Percentiles rank a stretch among this genome's conserved stretches.
Conservation (phyloP, 2,329 filamentous ascomycete species). For the Alternaria incomplexa region DNA sequence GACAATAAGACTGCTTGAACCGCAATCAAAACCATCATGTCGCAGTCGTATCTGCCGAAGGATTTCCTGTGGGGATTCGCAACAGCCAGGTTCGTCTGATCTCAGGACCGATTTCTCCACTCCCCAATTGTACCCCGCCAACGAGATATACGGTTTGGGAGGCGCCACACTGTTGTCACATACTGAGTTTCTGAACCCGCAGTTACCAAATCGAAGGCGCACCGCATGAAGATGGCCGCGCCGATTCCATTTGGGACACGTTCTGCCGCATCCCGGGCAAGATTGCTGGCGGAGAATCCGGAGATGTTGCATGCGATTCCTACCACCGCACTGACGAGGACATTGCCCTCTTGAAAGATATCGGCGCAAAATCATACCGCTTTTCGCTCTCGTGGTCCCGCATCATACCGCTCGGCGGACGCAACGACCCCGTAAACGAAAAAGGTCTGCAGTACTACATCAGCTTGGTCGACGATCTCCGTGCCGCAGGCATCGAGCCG, state of each 20-base stretch:
- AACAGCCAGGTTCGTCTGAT: constrained; percentile 48
- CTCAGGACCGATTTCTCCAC: constrained; percentile 19
- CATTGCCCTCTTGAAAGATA: constrained; percentile 75
- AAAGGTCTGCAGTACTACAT: constrained; percentile 79
- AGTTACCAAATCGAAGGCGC: constrained; percentile 91
- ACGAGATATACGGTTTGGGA: constrained; percentile 5
- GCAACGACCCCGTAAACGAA: constrained; percentile 80
- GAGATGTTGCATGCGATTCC: constrained; percentile 82
- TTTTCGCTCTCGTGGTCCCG: constrained; percentile 86
- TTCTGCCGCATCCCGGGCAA: constrained; percentile 83
- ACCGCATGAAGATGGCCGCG: constrained; percentile 75
- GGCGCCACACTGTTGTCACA: constrained; percentile 5
- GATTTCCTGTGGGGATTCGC: constrained; percentile 52
- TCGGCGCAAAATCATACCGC: constrained; percentile 77
- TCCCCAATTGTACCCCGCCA: constrained; percentile 26
- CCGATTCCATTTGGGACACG: constrained; percentile 87
- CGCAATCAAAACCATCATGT: constrained; percentile 30
- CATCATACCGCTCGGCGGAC: constrained; percentile 84
- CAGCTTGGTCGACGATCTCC: constrained; percentile 78
- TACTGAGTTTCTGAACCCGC: constrained; percentile 30
- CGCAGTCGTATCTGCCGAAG: constrained; percentile 47
- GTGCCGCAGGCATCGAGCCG: constrained; percentile 76
- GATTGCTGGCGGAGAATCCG: constrained; percentile 78
- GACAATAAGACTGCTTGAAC: constrained; percentile 6
- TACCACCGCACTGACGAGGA: constrained; percentile 82